These are phyloP conservation scores for Aspergillus sp. DNA, from an alignment of 2,329 filamentous ascomycete species.

Conservation along the genomic window DNA sequence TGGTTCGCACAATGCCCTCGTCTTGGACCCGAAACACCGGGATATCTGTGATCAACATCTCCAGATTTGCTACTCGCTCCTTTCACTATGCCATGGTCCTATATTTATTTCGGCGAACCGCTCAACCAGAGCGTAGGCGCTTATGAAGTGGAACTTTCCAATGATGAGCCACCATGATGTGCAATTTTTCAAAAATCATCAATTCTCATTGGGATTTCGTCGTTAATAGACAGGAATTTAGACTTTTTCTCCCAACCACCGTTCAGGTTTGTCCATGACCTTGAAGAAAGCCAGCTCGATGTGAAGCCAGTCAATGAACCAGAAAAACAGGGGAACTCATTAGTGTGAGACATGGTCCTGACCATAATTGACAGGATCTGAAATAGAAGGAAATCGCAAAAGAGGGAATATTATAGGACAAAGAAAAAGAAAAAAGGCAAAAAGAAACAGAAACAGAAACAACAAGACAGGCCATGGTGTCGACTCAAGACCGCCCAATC, in stretches of 20 bases:
- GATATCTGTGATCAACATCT: not conserved
- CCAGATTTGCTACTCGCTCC: not conserved
- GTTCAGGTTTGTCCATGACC: conserved; percentile 11
- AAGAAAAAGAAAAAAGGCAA: conserved; percentile 14
- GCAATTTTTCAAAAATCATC: conserved; percentile 8
- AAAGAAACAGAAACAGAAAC: conserved; percentile 6
- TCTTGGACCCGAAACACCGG: too few species aligned
- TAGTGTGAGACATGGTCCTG: conserved; percentile 24
- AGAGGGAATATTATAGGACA: conserved; percentile 14
- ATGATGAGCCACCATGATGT: conserved; percentile 7
- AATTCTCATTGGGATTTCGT: conserved; percentile 20
- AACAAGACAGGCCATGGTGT: not conserved
- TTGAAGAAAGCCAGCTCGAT: conserved; percentile 24
- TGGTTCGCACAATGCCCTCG: too few species aligned
- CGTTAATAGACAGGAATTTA: conserved; percentile 14
- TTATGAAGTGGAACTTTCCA: conserved; percentile 26
- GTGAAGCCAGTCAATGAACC: conserved; percentile 19
- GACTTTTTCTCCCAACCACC: conserved; percentile 19
- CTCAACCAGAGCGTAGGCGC: conserved; percentile 28
- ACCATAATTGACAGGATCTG: conserved; percentile 12
- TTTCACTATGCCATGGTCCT: conserved; percentile 7
- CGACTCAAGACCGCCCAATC: not conserved
- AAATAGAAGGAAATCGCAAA: conserved; percentile 10
- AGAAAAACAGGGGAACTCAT: conserved; percentile 10
- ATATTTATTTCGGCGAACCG: conserved; percentile 24